These are phyloP conservation scores for Pisolithus orientalis DNA, from an alignment of 768 basidiomycete genomes.

Conservation along the genomic window DNA sequence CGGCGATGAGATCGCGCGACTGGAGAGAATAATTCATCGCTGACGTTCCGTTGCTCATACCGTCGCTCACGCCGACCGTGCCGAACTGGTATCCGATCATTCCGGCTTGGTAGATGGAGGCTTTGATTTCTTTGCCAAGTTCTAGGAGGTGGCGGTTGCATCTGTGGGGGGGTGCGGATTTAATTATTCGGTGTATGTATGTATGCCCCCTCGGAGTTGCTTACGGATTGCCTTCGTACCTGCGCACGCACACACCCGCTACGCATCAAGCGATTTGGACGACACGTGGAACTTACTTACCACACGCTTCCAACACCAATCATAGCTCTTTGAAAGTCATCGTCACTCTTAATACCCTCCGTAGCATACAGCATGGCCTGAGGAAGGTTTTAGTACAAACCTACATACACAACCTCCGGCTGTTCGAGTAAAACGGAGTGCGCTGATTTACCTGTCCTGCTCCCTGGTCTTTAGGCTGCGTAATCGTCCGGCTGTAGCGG, in stretches of 20 bases:
- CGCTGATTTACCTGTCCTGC: conserved; percentile 69
- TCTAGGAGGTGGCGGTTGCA: conserved; percentile 92
- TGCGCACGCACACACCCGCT: conserved; percentile 23
- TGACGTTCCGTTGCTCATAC: conserved; percentile 94
- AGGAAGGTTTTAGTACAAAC: neutral
- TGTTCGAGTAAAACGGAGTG: neutral
- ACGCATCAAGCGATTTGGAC: neutral
- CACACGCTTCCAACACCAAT: conserved; percentile 96
- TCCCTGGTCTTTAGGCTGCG: conserved; percentile 90
- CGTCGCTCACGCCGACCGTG: conserved; percentile 95
- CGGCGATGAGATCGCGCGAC: conserved; percentile 95
- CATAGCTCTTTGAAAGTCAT: conserved; percentile 94
- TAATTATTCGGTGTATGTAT: neutral
- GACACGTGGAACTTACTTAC: conserved; percentile 38
- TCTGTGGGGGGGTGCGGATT: conserved; percentile 35
- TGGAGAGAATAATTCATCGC: conserved; percentile 97
- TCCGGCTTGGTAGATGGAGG: conserved; percentile 61
- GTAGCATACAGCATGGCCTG: conserved; percentile 99
- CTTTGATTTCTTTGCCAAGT: conserved; percentile 82
- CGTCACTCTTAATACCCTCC: conserved; percentile 74
- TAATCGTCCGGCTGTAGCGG: conserved; percentile 74
- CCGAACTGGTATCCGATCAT: conserved; percentile 97
- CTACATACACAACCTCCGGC: neutral
- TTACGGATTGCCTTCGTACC: conserved; percentile 99
- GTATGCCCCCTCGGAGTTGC: conserved; percentile 21